Evolutionary conservation across 495 filamentous ascomycete genomes (phyloP), one percentile per base, ranked within the genome.

Genomic region (Penicillium bialowiezense): DNA sequence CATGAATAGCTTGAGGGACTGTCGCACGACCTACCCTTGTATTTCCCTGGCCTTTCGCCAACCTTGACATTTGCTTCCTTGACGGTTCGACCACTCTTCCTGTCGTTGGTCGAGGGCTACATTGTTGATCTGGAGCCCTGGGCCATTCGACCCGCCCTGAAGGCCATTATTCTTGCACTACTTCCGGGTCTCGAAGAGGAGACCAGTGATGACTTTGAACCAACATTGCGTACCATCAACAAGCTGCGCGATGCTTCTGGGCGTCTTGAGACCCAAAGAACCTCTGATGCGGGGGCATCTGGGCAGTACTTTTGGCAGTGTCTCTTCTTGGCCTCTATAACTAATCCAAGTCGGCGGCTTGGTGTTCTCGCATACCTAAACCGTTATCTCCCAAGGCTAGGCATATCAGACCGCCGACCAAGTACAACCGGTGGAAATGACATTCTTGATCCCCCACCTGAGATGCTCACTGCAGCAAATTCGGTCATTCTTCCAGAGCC

Each of bases 301-400:
- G 88, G 91, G 43, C 88, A 90, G 55, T 95, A 90, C 63, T 99
- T 96, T 63, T 99, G 93, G 93, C 93, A 99, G 72, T 96, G 89
- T 66, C 87, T 99, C 54, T 96, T 99, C 55, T 75, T 97, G 31
- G 90, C 91, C 12, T 83, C 89, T 0, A 95, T 99, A 29, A 96
- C 92, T 5, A 91, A 89, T 59, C 76, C 87, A 20, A 87, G 81
- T 33, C 78, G 95, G 50, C 81, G 93, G 36, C 85, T 87, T 54
- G 93, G 93, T 20, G 89, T 90, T 17, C 70, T 99, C 46, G 88
- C 92, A 20, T 97, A 89, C 65, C 70, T 99, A 36, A 72, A 79
- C 20, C 86, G 90, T 45, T 83, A 82, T 55, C 75, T 99, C 10
- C 93, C 93, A 10, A 87, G 78, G 52, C 70, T 97, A 21, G 88